Conservation (phyloP, 306 rosid species). For the Cicer judaicum region DNA sequence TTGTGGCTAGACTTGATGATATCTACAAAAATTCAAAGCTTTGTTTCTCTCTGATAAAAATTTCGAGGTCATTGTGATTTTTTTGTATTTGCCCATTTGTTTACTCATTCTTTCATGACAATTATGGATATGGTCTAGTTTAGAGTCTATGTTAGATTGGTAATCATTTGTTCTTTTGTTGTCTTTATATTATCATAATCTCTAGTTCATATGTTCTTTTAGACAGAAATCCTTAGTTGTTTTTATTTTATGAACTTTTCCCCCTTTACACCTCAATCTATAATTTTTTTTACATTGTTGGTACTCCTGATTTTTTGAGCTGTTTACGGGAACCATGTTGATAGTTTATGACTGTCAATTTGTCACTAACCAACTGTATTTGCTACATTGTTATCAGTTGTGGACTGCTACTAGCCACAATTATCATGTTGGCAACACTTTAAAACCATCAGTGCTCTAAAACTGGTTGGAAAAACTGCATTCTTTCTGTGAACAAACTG, state of each 20-base stretch:
- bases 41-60: no score
- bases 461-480: constrained; percentile 28
- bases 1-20: no score
- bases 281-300: constrained; percentile 12
- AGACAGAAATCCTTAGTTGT: background rate
- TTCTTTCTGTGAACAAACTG: constrained; percentile 1
- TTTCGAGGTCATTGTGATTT: no score
- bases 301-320: background rate
- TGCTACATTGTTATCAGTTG: constrained; percentile 17
- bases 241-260: background rate
- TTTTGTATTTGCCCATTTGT: no score
- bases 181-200: no score
- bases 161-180: no score
- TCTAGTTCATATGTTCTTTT: background rate
- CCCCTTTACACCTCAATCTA: background rate
- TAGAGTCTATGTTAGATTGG: no score
- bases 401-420: constrained; percentile 5
- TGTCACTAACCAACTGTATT: background rate
- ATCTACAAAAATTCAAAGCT: no score
- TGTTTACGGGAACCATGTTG: constrained; percentile 12
- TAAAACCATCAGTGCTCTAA: constrained; percentile 5
- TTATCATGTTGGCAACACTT: background rate
- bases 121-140: no score
- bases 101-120: no score
- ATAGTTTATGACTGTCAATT: constrained; percentile 3